Percentiles rank a stretch among this genome's conserved stretches.
These are phyloP conservation scores for Sarocladium strictum DNA, from an alignment of 2,329 filamentous ascomycete species.

Conservation along the genomic window DNA sequence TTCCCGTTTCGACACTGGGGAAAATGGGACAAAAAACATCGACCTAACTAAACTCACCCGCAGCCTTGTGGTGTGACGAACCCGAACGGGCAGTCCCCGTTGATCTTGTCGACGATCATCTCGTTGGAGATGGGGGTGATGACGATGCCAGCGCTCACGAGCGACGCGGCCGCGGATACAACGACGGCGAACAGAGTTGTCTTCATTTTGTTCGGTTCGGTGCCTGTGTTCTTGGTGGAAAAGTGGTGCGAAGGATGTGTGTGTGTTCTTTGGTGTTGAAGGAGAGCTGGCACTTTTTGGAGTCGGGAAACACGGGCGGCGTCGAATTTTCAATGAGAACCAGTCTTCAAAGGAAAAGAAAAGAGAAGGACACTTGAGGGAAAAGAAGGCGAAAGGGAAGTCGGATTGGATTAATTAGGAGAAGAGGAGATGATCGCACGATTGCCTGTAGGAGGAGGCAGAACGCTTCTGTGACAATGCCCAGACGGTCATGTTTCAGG, in stretches of 20 bases:
- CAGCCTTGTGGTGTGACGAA: conserved; percentile 51
- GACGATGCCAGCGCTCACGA: conserved; percentile 48
- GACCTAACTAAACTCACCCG: conserved; percentile 49
- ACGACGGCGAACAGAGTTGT: conserved; percentile 25
- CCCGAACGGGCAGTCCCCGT: conserved; percentile 50
- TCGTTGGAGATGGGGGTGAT: conserved; percentile 45
- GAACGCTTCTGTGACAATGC: conserved; percentile 11
- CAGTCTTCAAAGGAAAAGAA: too few relatives aligned
- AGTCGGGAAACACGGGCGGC: too few relatives aligned
- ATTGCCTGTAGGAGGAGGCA: background rate
- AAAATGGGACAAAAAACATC: too few relatives aligned
- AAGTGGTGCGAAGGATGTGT: too few relatives aligned
- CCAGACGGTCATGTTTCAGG: conserved; percentile 22
- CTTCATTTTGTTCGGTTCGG: conserved; percentile 22
- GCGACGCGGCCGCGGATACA: conserved; percentile 36
- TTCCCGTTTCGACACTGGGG: too few relatives aligned
- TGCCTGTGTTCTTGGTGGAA: background rate
- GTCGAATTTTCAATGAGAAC: too few relatives aligned
- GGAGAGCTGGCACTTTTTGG: too few relatives aligned
- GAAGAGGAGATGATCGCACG: conserved; percentile 9
- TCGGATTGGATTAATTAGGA: background rate
- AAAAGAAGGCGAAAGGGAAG: conserved; percentile 9
- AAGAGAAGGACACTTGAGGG: background rate
- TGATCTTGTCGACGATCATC: conserved; percentile 42
- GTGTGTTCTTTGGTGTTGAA: too few relatives aligned